phyloP scores from a whole-genome alignment of 2,329 filamentous ascomycete species.

The Epicoccum sorghinum region DNA sequence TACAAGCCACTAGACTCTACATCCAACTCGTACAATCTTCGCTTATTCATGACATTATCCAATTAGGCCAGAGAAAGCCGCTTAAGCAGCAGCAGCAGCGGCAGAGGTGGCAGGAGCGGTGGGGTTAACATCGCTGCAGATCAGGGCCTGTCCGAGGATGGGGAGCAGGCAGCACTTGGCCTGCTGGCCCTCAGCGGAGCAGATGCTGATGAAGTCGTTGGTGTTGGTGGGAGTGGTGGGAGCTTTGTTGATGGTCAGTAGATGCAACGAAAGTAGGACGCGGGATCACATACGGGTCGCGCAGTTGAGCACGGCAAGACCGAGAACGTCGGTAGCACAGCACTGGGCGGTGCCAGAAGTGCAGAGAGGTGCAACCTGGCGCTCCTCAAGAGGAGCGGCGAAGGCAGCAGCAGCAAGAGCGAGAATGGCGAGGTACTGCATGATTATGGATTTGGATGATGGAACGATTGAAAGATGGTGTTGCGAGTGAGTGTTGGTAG shows the following conservation, averaged over 20 bases:
- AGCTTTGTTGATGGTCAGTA: conserved; percentile 34
- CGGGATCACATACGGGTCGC: conserved; percentile 53
- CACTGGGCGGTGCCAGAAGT: conserved; percentile 55
- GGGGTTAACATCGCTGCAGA: conserved; percentile 46
- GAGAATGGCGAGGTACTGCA: conserved; percentile 45
- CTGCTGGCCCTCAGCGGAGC: conserved; percentile 58
- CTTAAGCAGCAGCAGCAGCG: neutral
- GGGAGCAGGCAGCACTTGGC: conserved; percentile 65
- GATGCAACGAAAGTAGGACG: neutral
- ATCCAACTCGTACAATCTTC: neutral
- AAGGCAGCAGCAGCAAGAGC: conserved; percentile 40
- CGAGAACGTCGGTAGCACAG: conserved; percentile 67
- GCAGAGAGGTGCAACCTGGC: conserved; percentile 44
- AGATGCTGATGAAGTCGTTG: conserved; percentile 55
- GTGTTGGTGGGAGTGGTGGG: conserved; percentile 46
- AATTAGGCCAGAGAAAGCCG: neutral
- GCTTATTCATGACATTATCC: neutral
- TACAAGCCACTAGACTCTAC: neutral
- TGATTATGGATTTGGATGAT: conserved; percentile 28
- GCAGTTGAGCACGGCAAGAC: conserved; percentile 64
- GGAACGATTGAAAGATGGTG: conserved; percentile 15
- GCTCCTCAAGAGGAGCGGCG: conserved; percentile 40
- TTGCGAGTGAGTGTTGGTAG: conserved; percentile 15
- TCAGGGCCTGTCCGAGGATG: conserved; percentile 51
- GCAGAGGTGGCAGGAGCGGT: conserved; percentile 10